Percentiles rank a stretch among this genome's conserved stretches.
Evolutionary conservation across 1,284 basidiomycete genomes (phyloP).

Genomic region (Rhodotorula sp.): DNA sequence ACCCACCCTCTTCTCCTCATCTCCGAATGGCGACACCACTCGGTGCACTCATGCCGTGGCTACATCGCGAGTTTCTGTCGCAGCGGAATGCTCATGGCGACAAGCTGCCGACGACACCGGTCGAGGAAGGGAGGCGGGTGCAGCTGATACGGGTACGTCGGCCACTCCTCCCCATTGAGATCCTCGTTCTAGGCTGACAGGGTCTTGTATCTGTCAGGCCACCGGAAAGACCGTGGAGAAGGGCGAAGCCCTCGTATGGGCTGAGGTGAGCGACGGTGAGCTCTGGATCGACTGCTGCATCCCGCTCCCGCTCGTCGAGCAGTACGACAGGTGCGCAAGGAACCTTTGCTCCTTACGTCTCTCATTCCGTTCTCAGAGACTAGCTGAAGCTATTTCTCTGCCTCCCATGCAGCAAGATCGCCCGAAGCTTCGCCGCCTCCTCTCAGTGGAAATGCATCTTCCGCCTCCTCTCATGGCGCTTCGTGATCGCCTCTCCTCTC

Average conservation of each 20-base stretch:
- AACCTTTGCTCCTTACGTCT: too few relatives aligned
- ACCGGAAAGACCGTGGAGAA: neutral
- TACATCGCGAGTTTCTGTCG: slow-evolving; percentile 8
- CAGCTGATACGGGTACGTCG: slow-evolving; percentile 4
- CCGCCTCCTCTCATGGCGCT: neutral
- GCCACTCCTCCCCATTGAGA: too few relatives aligned
- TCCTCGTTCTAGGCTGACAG: neutral
- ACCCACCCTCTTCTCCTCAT: neutral
- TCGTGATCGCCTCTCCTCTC: slow-evolving; percentile 10
- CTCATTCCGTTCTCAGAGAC: neutral
- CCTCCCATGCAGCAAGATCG: neutral
- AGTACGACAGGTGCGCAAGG: slow-evolving; percentile 11
- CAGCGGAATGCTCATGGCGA: neutral
- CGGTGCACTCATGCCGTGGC: slow-evolving; percentile 10
- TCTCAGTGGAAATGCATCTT: slow-evolving; percentile 11
- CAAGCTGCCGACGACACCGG: neutral
- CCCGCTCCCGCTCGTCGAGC: neutral
- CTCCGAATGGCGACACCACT: neutral
- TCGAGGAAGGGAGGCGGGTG: neutral
- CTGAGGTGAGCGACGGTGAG: slow-evolving; percentile 15
- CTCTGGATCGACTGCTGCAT: slow-evolving; percentile 20
- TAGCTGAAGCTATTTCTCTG: too few relatives aligned
- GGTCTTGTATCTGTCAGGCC: neutral
- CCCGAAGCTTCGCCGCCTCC: neutral
- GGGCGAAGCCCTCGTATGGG: slow-evolving; percentile 12